phyloP scores from a whole-genome alignment of 2,329 filamentous ascomycete species.

The Sclerotinia subarctica region DNA sequence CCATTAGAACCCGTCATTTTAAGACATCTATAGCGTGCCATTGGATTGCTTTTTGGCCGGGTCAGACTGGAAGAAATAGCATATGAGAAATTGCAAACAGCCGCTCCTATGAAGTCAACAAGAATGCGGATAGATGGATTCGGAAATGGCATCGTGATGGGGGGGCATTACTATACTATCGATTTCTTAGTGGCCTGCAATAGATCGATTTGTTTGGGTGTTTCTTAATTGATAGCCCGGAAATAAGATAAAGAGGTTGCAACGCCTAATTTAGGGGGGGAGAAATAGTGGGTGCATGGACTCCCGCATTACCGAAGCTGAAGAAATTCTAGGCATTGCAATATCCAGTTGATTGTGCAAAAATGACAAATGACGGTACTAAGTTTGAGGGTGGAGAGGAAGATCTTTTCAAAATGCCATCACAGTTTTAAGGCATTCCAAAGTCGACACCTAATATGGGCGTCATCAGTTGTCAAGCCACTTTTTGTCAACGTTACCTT shows the following conservation, averaged over 20 bases:
- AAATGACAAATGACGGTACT: not conserved
- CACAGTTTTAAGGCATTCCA: not conserved
- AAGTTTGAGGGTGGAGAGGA: not conserved
- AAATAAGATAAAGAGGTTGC: not conserved
- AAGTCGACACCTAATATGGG: not conserved
- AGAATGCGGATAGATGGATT: not conserved
- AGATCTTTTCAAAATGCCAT: not conserved
- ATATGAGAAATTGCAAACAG: not conserved
- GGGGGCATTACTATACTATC: not conserved
- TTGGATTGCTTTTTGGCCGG: not conserved
- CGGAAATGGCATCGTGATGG: not conserved
- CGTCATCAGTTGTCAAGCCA: not conserved
- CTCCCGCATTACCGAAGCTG: not conserved
- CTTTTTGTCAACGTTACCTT: not conserved
- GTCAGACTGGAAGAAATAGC: not conserved
- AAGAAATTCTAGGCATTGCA: no score
- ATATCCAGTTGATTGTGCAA: no score
- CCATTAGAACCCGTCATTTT: not conserved
- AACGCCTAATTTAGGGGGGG: not conserved
- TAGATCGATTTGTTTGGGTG: not conserved
- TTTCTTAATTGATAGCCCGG: not conserved
- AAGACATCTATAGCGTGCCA: not conserved
- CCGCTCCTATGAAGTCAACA: not conserved
- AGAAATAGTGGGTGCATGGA: not conserved
- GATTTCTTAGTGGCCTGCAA: not conserved